Percentiles rank a stretch among this genome's conserved stretches.
Conservation (phyloP, 306 rosid species). For the Casuarina glauca region DNA sequence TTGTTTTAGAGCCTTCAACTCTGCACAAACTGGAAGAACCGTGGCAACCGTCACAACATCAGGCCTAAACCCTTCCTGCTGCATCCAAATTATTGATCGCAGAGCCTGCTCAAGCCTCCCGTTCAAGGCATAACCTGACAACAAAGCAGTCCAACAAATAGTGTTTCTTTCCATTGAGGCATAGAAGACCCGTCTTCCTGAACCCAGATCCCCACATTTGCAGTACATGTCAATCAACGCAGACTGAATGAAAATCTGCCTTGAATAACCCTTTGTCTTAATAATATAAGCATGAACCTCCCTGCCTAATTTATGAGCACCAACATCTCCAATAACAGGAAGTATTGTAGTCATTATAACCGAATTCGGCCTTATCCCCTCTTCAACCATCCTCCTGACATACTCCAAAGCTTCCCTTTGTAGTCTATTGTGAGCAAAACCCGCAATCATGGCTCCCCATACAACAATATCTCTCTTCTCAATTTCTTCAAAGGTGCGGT, state of each 20-base stretch:
- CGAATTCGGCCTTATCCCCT: conserved; percentile 50
- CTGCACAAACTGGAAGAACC: conserved; percentile 70
- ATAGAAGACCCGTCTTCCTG: conserved; percentile 66
- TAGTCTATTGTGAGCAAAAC: conserved; percentile 54
- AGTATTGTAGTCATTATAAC: conserved; percentile 53
- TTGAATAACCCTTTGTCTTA: conserved; percentile 55
- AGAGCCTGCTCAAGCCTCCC: conserved; percentile 79
- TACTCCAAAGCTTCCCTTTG: conserved; percentile 53
- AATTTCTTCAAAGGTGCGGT: conserved; percentile 52
- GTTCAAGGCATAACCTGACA: conserved; percentile 70
- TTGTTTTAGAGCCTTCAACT: conserved; percentile 54
- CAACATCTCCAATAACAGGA: conserved; percentile 57
- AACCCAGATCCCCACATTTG: conserved; percentile 72
- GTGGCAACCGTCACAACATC: conserved; percentile 74
- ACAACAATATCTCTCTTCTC: conserved; percentile 53
- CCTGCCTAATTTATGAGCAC: conserved; percentile 49
- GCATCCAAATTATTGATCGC: conserved; percentile 82
- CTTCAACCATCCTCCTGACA: conserved; percentile 52
- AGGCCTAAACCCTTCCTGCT: conserved; percentile 86
- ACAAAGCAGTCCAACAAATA: conserved; percentile 82
- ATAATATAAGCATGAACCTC: conserved; percentile 77
- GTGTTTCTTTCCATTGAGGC: conserved; percentile 63
- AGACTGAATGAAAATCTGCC: conserved; percentile 59
- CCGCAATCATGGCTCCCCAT: conserved; percentile 67
- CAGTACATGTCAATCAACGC: conserved; percentile 87